Percentiles rank a stretch among this genome's conserved stretches.
phyloP scores from a whole-genome alignment of 139 green algal genomes.

The Pseudopediastrum boryanum region DNA sequence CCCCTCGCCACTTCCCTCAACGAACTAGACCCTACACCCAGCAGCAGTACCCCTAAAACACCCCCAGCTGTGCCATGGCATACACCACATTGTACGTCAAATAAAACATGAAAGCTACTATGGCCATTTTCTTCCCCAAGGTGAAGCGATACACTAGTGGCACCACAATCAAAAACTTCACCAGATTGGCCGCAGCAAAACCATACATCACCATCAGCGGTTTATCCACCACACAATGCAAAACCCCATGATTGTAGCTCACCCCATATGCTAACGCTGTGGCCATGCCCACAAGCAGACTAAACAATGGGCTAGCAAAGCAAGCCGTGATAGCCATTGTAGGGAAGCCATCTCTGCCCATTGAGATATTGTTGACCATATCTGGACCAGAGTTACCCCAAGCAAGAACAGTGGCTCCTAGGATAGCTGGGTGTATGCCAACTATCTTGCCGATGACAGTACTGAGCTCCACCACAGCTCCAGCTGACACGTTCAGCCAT shows the following conservation, averaged over 20 bases:
- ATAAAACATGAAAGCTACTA: slow-evolving; percentile 44
- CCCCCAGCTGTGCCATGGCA: not conserved
- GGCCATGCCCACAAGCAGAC: slow-evolving; percentile 49
- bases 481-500: slow-evolving; percentile 53
- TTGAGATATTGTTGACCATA: slow-evolving; percentile 55
- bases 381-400: slow-evolving; percentile 67
- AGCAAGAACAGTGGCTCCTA: slow-evolving; percentile 58
- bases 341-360: slow-evolving; percentile 51
- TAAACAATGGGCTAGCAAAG: slow-evolving; percentile 67
- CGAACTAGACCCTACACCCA: too few relatives aligned
- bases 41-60: not conserved
- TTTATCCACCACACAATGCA: slow-evolving; percentile 6
- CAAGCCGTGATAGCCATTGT: slow-evolving; percentile 69
- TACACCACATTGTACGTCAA: slow-evolving; percentile 48
- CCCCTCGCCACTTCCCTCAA: too few relatives aligned
- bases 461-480: slow-evolving; percentile 44
- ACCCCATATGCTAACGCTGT: slow-evolving; percentile 27
- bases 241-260: not conserved
- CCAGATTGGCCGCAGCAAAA: slow-evolving; percentile 39
- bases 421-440: slow-evolving; percentile 35
- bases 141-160: slow-evolving; percentile 48
- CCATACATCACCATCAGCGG: slow-evolving; percentile 28
- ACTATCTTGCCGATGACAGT: slow-evolving; percentile 46
- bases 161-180: slow-evolving; percentile 46
- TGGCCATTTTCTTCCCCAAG: slow-evolving; percentile 34